A percentile compares a stretch with the other conserved stretches of the same genome.
phyloP scores from a whole-genome alignment of 257 asterid species.

The Jacaranda mimosifolia region DNA sequence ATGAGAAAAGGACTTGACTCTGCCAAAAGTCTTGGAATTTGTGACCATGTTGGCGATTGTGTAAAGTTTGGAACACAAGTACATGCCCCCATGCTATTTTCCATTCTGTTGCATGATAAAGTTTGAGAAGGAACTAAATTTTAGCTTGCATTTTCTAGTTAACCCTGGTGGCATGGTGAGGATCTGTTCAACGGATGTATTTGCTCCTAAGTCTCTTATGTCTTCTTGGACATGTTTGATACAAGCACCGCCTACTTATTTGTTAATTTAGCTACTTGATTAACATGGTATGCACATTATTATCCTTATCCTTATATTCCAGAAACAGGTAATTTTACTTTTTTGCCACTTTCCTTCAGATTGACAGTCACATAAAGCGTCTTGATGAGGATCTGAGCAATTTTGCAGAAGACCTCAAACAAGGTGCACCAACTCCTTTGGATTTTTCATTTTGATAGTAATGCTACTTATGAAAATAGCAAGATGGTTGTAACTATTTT shows the following conservation, averaged over 20 bases:
- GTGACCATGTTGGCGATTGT: too few relatives aligned
- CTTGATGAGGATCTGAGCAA: constrained; percentile 93
- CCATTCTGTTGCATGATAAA: not conserved
- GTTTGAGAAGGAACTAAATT: not conserved
- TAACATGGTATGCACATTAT: constrained; percentile 21
- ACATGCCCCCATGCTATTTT: too few relatives aligned
- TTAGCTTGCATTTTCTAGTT: constrained; percentile 22
- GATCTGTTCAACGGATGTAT: not conserved
- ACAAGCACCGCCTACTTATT: constrained; percentile 9
- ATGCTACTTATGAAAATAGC: not conserved
- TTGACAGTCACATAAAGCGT: constrained; percentile 93
- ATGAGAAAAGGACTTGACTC: too few relatives aligned
- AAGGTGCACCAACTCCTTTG: constrained; percentile 58
- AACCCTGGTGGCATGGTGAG: not conserved
- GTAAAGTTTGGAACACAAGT: too few relatives aligned
- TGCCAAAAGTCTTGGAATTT: too few relatives aligned
- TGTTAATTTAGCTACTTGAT: constrained; percentile 27
- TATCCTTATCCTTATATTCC: constrained; percentile 18
- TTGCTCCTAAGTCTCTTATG: not conserved
- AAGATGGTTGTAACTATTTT: not conserved
- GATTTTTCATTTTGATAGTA: constrained; percentile 15
- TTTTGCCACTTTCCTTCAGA: constrained; percentile 59
- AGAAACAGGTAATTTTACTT: constrained; percentile 35
- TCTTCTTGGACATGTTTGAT: constrained; percentile 16
- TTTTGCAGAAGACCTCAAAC: constrained; percentile 97